Evolutionary conservation across 441 rosid species (phyloP), one percentile per base, ranked within the genome.

Genomic region (Erodium moschatum): DNA sequence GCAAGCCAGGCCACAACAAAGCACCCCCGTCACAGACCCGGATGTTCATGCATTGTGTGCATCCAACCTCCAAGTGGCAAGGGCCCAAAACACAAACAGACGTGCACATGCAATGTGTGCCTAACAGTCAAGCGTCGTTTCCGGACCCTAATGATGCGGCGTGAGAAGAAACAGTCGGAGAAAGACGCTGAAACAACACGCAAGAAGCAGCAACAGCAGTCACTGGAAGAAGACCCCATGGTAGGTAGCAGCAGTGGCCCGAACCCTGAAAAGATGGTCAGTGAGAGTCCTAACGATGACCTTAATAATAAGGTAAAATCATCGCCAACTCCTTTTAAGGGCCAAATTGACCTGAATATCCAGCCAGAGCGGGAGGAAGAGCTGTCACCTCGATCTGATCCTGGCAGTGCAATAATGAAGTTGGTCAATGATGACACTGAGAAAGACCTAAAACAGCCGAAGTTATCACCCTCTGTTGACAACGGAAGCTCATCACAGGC

Each of bases 21-120:
- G 80, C 94, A 88, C 66, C 94, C 94, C 12, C 86, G 91, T 27
- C 94, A 88, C 74, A 86, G 82, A 81, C 82, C 70, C 56, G 94
- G 88, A 72, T 88, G 94, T 79, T 69, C 83, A 1, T 88, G 94
- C 80, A 88, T 88, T 54, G 87, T 88, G 65, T 88, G 91, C 75
- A 79, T 86, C 68, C 94, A 86, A 69, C 87, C 88, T 33, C 90
- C 94, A 20, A 86, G 94, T 69, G 90, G 90, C 64, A 69, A 70
- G 70, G 86, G 87, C 69, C 91, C 94, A 24, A 88, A 86, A 75
- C 91, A 88, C 79, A 80, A 84, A 74, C 85, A 66, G 69, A 29
- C 82, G 44, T 88, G 94, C 75, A 80, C 82, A 5, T 88, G 91
- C 67, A 80, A 72, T 12, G 87, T 86, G 60, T 88, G 91, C 77